Conservation (phyloP, 1,139 yeast species). For the Debaryomyces robertsiae region DNA sequence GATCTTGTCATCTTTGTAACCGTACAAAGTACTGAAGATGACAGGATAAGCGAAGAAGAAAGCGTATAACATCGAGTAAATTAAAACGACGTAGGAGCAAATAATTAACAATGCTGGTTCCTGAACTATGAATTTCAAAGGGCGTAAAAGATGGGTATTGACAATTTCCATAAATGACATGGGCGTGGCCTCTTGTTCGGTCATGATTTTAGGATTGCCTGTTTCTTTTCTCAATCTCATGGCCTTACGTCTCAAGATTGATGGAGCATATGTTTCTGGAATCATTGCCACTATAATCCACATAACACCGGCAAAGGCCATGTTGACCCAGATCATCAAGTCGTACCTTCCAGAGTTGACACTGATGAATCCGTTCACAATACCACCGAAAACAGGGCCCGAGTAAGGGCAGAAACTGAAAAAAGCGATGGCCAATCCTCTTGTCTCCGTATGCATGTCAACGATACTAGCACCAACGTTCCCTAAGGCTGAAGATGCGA, state of each 20-base stretch:
- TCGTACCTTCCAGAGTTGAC: slow-evolving; percentile 69
- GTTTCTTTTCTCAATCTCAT: slow-evolving; percentile 70
- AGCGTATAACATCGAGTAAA: slow-evolving; percentile 84
- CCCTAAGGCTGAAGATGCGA: slow-evolving; percentile 79
- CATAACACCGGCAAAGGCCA: slow-evolving; percentile 88
- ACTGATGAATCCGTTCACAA: slow-evolving; percentile 83
- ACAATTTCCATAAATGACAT: slow-evolving; percentile 64
- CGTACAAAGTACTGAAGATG: slow-evolving; percentile 67
- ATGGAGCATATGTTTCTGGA: slow-evolving; percentile 93
- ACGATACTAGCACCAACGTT: slow-evolving; percentile 90
- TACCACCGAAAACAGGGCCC: slow-evolving; percentile 91
- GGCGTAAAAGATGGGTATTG: slow-evolving; percentile 70
- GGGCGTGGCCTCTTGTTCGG: slow-evolving; percentile 87
- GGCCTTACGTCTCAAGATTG: slow-evolving; percentile 75
- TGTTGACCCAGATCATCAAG: slow-evolving; percentile 82
- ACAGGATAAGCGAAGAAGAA: slow-evolving; percentile 91
- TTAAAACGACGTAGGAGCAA: slow-evolving; percentile 83
- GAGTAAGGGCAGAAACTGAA: slow-evolving; percentile 92
- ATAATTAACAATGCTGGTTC: slow-evolving; percentile 85
- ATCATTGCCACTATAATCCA: slow-evolving; percentile 64
- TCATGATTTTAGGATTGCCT: slow-evolving; percentile 80
- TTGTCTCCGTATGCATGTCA: slow-evolving; percentile 75
- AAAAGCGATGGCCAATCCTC: slow-evolving; percentile 89
- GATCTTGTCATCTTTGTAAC: slow-evolving; percentile 64
- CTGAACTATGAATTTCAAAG: slow-evolving; percentile 68